Conservation (phyloP, 1,284 basidiomycete genomes). For the Puccinia triticina region DNA sequence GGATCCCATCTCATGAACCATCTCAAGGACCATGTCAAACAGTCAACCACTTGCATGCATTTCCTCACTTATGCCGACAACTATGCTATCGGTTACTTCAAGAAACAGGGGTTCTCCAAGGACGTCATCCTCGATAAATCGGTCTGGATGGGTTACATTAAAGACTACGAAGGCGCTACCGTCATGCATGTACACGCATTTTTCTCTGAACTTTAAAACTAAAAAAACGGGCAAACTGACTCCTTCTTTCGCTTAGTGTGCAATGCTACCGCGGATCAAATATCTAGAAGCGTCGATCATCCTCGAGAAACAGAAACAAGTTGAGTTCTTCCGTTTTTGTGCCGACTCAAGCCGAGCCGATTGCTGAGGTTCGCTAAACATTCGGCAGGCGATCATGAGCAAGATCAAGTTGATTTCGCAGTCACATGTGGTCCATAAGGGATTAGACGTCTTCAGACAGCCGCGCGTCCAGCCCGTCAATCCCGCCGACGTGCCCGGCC, state of each 20-base stretch:
- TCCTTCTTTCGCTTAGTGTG: constrained; percentile 66
- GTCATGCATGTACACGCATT: constrained; percentile 76
- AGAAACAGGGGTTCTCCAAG: constrained; percentile 98
- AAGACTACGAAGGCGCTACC: constrained; percentile 99
- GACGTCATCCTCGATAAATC: constrained; percentile 88
- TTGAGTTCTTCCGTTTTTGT: constrained; percentile 55
- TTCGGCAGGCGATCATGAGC: constrained; percentile 70
- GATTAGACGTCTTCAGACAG: constrained; percentile 76
- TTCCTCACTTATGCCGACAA: constrained; percentile 99
- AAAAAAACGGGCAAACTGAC: not conserved
- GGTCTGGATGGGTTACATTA: constrained; percentile 98
- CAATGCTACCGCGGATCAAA: constrained; percentile 85
- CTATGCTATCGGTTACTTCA: constrained; percentile 98
- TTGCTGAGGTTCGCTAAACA: not conserved
- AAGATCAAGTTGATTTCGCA: constrained; percentile 87
- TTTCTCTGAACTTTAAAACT: not conserved
- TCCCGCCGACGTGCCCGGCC: constrained; percentile 77
- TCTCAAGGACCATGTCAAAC: constrained; percentile 88
- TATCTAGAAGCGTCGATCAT: constrained; percentile 82
- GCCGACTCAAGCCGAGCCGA: not conserved
- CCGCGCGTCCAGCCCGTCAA: constrained; percentile 65
- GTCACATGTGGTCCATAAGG: constrained; percentile 82
- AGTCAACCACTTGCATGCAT: constrained; percentile 80
- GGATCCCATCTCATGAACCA: constrained; percentile 99
- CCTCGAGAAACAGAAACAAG: constrained; percentile 79